These are phyloP conservation scores for Martensiomyces pterosporus DNA, from an alignment of 192 early-diverging fungal species.

Conservation along the genomic window DNA sequence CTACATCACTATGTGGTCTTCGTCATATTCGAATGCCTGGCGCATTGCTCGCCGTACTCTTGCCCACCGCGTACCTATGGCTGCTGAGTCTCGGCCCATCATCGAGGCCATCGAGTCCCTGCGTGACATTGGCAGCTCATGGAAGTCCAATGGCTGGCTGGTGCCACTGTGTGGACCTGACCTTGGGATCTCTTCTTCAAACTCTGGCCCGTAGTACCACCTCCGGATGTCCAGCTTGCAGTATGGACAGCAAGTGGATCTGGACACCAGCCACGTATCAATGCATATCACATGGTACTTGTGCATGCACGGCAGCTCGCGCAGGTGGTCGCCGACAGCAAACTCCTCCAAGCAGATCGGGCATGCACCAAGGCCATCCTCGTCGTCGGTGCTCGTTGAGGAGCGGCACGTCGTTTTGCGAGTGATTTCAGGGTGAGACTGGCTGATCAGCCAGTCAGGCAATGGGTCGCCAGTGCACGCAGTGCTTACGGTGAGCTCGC, in stretches of 20 bases:
- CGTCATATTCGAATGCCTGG: no score
- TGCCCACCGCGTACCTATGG: no score
- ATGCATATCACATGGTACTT: constrained; percentile 65
- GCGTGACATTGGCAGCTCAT: no score
- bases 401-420: constrained; percentile 14
- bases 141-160: no score
- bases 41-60: no score
- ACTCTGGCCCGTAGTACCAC: constrained; percentile 43
- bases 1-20: no score
- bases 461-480: constrained; percentile 1
- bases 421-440: constrained; percentile 37
- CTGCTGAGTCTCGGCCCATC: no score
- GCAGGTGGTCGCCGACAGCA: constrained; percentile 57
- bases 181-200: constrained; percentile 10
- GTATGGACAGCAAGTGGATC: constrained; percentile 50
- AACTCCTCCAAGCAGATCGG: constrained; percentile 70
- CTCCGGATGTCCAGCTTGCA: constrained; percentile 49
- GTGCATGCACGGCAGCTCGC: constrained; percentile 64
- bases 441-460: constrained; percentile 10
- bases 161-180: background rate
- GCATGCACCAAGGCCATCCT: constrained; percentile 48
- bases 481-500: background rate
- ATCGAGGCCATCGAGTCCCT: no score
- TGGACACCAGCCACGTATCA: constrained; percentile 57
- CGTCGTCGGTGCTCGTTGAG: constrained; percentile 11